Conservation (phyloP, 2,329 filamentous ascomycete genomes). For the Trichoderma brevicompactum region DNA sequence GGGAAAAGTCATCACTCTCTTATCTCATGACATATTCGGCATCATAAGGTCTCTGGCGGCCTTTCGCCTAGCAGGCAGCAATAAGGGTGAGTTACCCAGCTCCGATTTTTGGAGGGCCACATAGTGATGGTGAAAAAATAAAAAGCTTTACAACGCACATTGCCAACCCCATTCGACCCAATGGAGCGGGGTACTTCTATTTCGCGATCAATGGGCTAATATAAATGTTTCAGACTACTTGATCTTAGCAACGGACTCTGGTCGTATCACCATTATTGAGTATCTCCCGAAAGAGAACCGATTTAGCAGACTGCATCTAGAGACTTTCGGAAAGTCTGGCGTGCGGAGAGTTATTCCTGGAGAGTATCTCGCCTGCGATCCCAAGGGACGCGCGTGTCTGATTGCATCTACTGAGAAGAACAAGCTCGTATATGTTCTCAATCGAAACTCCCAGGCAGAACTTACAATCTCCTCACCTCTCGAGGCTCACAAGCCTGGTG, state of each 20-base stretch:
- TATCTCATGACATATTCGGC: constrained; percentile 93
- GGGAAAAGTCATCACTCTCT: constrained; percentile 82
- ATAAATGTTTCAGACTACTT: constrained; percentile 74
- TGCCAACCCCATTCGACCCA: constrained; percentile 31
- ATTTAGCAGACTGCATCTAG: constrained; percentile 87
- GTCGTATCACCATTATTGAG: constrained; percentile 90
- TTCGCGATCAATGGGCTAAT: constrained; percentile 37
- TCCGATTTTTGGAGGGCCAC: constrained; percentile 21
- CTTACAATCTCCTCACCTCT: constrained; percentile 96
- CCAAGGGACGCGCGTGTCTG: constrained; percentile 92
- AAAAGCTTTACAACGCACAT: constrained; percentile 35
- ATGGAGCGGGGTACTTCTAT: constrained; percentile 37
- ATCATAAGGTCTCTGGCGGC: constrained; percentile 89
- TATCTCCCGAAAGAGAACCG: constrained; percentile 85
- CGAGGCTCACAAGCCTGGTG: constrained; percentile 92
- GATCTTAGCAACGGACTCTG: constrained; percentile 93
- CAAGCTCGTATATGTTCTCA: constrained; percentile 98
- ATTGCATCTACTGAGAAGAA: constrained; percentile 97
- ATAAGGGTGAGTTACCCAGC: constrained; percentile 77
- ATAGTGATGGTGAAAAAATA: constrained; percentile 29
- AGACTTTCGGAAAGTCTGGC: constrained; percentile 98
- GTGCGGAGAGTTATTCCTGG: constrained; percentile 91
- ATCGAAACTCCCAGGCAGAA: constrained; percentile 91
- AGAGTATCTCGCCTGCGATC: constrained; percentile 93
- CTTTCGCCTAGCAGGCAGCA: constrained; percentile 90